Conservation (phyloP, 1,284 basidiomycete genomes). For the Moesziomyces globuligerus region DNA sequence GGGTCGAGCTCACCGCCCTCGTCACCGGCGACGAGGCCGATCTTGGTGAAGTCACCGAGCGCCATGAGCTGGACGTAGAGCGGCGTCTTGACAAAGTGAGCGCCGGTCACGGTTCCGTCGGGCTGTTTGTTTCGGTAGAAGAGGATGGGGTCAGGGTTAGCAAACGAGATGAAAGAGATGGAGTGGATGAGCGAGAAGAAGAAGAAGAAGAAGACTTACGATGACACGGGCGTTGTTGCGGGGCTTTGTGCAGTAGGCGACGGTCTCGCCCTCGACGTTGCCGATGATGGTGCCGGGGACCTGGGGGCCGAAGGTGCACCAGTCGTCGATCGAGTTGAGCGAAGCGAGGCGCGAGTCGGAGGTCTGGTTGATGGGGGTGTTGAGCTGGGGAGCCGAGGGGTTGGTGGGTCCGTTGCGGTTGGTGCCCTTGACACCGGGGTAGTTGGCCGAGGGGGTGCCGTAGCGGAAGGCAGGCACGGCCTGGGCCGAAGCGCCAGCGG, state of each 20-base stretch:
- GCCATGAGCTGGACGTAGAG: constrained; percentile 70
- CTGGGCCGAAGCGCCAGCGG: constrained; percentile 41
- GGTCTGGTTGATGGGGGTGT: constrained; percentile 63
- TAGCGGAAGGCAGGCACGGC: constrained; percentile 50
- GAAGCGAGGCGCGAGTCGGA: constrained; percentile 56
- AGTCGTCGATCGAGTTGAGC: constrained; percentile 62
- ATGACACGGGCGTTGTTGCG: constrained; percentile 66
- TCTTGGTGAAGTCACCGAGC: constrained; percentile 66
- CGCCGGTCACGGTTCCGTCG: constrained; percentile 63
- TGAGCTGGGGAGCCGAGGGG: constrained; percentile 50
- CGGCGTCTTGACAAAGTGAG: constrained; percentile 63
- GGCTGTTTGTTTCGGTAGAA: too few species aligned
- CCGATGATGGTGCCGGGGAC: constrained; percentile 71
- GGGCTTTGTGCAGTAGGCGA: constrained; percentile 77
- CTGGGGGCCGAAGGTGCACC: constrained; percentile 67
- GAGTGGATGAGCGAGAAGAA: neutral
- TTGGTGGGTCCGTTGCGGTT: constrained; percentile 60
- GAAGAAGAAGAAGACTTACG: constrained; percentile 16
- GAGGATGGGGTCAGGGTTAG: neutral
- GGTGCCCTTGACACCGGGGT: constrained; percentile 53
- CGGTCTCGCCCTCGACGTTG: constrained; percentile 75
- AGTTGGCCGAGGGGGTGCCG: constrained; percentile 55
- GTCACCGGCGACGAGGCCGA: constrained; percentile 50
- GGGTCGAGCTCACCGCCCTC: constrained; percentile 65
- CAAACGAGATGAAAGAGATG: neutral